Percentiles rank a stretch among this genome's conserved stretches.
phyloP scores from a whole-genome alignment of 176 grass and related monocot genomes.

The Guadua angustifolia region DNA sequence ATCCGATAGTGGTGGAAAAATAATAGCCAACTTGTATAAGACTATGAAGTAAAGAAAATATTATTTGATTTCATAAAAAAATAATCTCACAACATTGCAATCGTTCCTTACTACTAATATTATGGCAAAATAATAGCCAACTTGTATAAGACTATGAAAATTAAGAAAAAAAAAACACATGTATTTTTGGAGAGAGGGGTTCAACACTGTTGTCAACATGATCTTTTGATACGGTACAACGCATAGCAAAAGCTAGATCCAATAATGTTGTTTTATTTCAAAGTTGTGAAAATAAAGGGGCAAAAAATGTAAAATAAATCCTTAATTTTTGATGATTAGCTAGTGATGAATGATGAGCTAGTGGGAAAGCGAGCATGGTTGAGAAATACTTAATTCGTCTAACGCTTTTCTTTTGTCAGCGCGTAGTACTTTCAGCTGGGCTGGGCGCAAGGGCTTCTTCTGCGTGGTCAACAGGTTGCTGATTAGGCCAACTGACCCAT shows the following conservation, averaged over 20 bases:
- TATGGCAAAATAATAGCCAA: not conserved
- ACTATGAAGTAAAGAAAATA: too few relatives aligned
- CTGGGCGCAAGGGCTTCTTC: too few relatives aligned
- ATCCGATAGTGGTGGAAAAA: too few relatives aligned
- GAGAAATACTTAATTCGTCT: too few relatives aligned
- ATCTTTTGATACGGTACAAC: not conserved
- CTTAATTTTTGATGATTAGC: not conserved
- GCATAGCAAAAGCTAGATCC: not conserved
- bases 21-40: too few relatives aligned
- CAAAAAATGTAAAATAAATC: not conserved
- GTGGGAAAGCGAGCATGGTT: conserved; percentile 14
- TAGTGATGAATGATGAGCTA: not conserved
- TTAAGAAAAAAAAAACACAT: not conserved
- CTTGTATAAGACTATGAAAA: too few relatives aligned
- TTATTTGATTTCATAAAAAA: too few relatives aligned
- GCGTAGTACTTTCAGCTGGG: not conserved
- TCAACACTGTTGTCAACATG: not conserved
- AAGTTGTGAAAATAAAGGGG: not conserved
- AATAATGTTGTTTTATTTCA: not conserved
- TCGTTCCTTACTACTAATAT: not conserved
- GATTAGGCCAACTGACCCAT: conserved; percentile 25
- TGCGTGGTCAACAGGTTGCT: not conserved
- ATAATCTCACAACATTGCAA: not conserved
- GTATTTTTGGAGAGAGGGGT: not conserved
- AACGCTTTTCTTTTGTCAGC: conserved; percentile 17